phyloP scores from a whole-genome alignment of 441 rosid genomes.

The Pelargonium citronellum region DNA sequence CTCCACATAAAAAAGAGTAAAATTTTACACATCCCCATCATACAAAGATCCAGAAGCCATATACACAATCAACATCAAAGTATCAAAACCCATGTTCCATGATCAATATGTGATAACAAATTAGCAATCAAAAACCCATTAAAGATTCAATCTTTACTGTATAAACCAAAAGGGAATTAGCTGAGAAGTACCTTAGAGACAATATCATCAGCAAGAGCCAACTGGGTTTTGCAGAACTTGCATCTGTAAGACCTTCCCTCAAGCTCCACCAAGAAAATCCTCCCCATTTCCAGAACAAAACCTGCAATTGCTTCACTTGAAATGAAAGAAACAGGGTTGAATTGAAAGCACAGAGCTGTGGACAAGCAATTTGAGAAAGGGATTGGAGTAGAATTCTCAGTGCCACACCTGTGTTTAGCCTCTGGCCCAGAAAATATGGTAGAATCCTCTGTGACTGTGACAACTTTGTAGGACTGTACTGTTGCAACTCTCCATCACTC shows the following conservation, averaged over 20 bases:
- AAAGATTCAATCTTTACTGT: neutral
- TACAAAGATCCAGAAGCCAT: neutral
- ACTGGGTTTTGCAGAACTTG: slow-evolving; percentile 76
- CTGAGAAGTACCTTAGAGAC: slow-evolving; percentile 43
- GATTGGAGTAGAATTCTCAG: slow-evolving; percentile 2
- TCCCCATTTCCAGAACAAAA: slow-evolving; percentile 46
- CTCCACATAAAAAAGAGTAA: neutral
- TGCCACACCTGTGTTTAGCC: neutral
- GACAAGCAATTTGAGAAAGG: neutral
- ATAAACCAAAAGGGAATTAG: neutral
- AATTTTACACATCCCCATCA: neutral
- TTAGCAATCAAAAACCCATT: neutral
- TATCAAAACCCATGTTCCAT: slow-evolving; percentile 5
- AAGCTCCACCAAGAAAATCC: slow-evolving; percentile 73
- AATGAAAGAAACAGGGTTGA: neutral
- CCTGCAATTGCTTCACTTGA: neutral
- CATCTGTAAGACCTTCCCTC: slow-evolving; percentile 87
- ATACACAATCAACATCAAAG: neutral
- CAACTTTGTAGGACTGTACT: neutral
- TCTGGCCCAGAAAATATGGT: neutral
- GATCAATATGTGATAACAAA: neutral
- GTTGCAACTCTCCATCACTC: slow-evolving; percentile 1
- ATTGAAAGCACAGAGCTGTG: neutral
- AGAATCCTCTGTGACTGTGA: neutral
- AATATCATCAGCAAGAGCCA: slow-evolving; percentile 66